phyloP scores from a whole-genome alignment of 2,329 filamentous ascomycete species.

The Drechslerella coelobrocha region DNA sequence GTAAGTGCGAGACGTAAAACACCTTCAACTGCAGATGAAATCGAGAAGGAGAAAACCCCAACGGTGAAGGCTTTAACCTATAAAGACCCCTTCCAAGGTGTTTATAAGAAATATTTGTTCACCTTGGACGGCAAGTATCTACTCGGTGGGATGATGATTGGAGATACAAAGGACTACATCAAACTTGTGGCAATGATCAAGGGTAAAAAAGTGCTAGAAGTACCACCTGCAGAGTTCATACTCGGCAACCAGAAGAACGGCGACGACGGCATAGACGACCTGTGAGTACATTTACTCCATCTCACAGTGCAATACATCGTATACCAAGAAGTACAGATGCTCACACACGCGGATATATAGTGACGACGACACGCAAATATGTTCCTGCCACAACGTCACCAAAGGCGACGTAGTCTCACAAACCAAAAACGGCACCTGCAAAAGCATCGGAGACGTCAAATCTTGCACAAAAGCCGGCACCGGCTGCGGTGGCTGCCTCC shows the following conservation, averaged over 20 bases:
- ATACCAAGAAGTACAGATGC: background rate
- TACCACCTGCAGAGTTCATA: conserved; percentile 82
- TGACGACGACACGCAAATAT: conserved; percentile 84
- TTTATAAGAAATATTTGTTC: conserved; percentile 95
- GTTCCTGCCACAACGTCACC: conserved; percentile 89
- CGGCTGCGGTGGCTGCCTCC: conserved; percentile 88
- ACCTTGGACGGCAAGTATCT: conserved; percentile 88
- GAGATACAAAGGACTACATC: conserved; percentile 87
- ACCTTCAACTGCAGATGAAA: conserved; percentile 12
- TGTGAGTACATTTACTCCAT: conserved; percentile 61
- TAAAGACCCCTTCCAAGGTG: conserved; percentile 82
- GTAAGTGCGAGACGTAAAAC: conserved; percentile 22
- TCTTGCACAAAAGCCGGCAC: conserved; percentile 90
- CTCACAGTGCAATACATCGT: too few species aligned
- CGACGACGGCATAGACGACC: conserved; percentile 72
- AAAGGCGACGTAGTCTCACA: conserved; percentile 78
- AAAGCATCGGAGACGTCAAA: conserved; percentile 81
- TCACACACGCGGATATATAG: conserved; percentile 55
- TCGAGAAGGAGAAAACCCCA: conserved; percentile 52
- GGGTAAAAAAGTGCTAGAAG: conserved; percentile 77
- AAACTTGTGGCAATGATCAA: conserved; percentile 88
- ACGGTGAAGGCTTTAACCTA: conserved; percentile 84
- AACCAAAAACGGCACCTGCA: conserved; percentile 80
- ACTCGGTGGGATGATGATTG: conserved; percentile 97
- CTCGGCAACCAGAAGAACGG: conserved; percentile 76